phyloP scores from a whole-genome alignment of 495 filamentous ascomycete species.

The Penicillium antarcticum region DNA sequence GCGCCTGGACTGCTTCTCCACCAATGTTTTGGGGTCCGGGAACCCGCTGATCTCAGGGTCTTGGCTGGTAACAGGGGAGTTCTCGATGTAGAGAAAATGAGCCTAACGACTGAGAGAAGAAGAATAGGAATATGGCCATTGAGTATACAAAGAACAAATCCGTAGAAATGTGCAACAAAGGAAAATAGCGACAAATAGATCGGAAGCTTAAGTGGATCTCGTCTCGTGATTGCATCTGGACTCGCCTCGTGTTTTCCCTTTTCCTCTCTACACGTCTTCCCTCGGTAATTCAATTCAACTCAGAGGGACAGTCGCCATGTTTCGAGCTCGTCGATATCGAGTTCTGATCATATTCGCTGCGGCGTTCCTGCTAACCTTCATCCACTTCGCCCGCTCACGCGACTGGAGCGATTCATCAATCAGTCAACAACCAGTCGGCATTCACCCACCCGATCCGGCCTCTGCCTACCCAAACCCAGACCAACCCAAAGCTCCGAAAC shows the following conservation, averaged over 20 bases:
- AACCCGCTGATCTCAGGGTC: background rate
- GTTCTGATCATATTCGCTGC: slow-evolving; percentile 68
- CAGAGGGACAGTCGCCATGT: slow-evolving; percentile 49
- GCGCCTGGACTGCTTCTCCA: background rate
- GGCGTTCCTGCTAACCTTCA: slow-evolving; percentile 59
- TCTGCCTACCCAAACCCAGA: slow-evolving; percentile 4
- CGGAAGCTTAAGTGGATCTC: slow-evolving; percentile 3
- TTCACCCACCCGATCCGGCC: background rate
- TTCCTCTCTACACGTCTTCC: slow-evolving; percentile 1
- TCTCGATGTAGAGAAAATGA: no score
- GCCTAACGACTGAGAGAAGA: no score
- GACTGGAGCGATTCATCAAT: slow-evolving; percentile 22
- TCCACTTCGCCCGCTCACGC: slow-evolving; percentile 55
- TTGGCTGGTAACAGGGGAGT: no score
- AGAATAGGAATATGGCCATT: no score
- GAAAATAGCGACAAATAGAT: background rate
- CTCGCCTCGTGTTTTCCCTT: background rate
- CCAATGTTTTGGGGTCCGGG: background rate
- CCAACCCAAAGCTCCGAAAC: background rate
- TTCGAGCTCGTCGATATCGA: slow-evolving; percentile 74
- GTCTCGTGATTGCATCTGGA: slow-evolving; percentile 8
- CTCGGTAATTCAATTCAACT: background rate
- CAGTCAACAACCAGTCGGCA: slow-evolving; percentile 7
- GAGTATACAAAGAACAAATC: background rate
- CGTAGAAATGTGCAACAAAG: background rate